phyloP scores from a whole-genome alignment of 805 yeast genomes.

The Candida qinlingensis region DNA sequence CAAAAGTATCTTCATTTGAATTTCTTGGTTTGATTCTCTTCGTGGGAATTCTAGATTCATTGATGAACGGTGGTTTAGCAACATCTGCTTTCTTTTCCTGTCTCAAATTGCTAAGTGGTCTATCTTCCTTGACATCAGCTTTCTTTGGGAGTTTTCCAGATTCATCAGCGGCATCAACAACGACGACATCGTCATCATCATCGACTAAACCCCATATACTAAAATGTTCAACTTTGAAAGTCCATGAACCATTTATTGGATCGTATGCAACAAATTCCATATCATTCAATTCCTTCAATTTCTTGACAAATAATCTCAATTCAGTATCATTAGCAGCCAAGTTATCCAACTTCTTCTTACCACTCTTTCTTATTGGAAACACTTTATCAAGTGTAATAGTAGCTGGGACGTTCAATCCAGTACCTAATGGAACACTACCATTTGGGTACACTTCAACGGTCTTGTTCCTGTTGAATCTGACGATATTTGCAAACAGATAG shows the following conservation, averaged over 20 bases:
- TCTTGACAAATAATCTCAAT: conserved; percentile 41
- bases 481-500: conserved; percentile 35
- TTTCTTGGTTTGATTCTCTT: conserved; percentile 11
- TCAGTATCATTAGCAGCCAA: conserved; percentile 32
- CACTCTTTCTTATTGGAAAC: conserved; percentile 37
- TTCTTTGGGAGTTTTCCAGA: conserved; percentile 9
- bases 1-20: conserved; percentile 25
- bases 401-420: conserved; percentile 74
- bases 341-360: conserved; percentile 17
- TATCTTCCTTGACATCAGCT: conserved; percentile 16
- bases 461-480: conserved; percentile 41
- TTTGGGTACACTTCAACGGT: conserved; percentile 62
- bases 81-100: background rate
- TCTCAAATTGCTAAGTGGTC: conserved; percentile 8
- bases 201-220: conserved; percentile 90
- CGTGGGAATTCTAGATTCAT: conserved; percentile 3
- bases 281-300: conserved; percentile 51
- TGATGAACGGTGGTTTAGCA: background rate
- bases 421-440: conserved; percentile 59
- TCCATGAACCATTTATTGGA: conserved; percentile 69
- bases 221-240: conserved; percentile 82
- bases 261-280: conserved; percentile 80
- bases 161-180: conserved; percentile 34
- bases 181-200: conserved; percentile 55
- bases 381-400: conserved; percentile 61